These are phyloP conservation scores for Endocarpon pusillum DNA, from an alignment of 495 filamentous ascomycete species.

Conservation along the genomic window DNA sequence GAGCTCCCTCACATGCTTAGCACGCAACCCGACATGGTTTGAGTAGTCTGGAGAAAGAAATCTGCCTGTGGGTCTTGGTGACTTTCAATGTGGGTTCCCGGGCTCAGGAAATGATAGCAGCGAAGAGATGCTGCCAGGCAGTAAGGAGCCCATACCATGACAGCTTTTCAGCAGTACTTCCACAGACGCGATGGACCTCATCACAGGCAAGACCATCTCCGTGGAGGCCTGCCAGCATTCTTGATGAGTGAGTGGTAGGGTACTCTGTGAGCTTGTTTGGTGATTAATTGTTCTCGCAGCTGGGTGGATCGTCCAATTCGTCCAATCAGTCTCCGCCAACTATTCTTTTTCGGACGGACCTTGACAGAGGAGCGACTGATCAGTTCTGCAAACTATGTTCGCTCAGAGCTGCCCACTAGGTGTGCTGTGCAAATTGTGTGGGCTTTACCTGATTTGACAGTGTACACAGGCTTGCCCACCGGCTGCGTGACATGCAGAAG, in stretches of 20 bases:
- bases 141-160: too few relatives aligned
- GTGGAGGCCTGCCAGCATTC: slow-evolving; percentile 65
- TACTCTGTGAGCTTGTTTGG: background rate
- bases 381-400: slow-evolving; percentile 91
- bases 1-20: too few relatives aligned
- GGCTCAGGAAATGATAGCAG: too few relatives aligned
- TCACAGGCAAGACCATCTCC: slow-evolving; percentile 28
- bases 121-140: too few relatives aligned
- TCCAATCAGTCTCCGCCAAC: slow-evolving; percentile 74
- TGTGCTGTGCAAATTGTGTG: slow-evolving; percentile 15
- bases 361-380: slow-evolving; percentile 80
- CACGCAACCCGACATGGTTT: too few relatives aligned
- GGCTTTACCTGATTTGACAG: too few relatives aligned
- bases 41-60: too few relatives aligned
- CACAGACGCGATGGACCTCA: too few relatives aligned
- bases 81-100: too few relatives aligned
- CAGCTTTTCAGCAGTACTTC: too few relatives aligned
- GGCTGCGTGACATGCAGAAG: slow-evolving; percentile 92
- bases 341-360: slow-evolving; percentile 88
- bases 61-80: too few relatives aligned
- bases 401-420: slow-evolving; percentile 87
- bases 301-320: slow-evolving; percentile 75
- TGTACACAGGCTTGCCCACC: slow-evolving; percentile 62
- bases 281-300: slow-evolving; percentile 26
- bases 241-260: too few relatives aligned